A percentile compares a stretch with the other conserved stretches of the same genome.
phyloP scores from a whole-genome alignment of 805 yeast species.

The Candida loeiensis region DNA sequence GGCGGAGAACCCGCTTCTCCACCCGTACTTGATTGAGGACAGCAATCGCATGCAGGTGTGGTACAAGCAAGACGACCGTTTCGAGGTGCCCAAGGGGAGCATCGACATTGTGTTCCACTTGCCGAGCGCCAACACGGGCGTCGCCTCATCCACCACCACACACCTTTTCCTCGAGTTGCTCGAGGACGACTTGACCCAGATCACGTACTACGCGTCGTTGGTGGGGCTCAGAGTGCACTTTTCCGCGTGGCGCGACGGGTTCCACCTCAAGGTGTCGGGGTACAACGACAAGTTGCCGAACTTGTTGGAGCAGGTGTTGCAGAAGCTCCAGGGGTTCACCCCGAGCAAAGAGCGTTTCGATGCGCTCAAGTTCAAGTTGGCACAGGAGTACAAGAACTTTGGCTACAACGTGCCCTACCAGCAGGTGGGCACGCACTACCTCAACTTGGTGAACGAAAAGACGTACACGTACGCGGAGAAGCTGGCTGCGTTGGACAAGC shows the following conservation, averaged over 20 bases:
- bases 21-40: conserved; percentile 60
- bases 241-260: conserved; percentile 62
- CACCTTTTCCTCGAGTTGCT: conserved; percentile 65
- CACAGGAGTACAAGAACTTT: conserved; percentile 63
- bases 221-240: conserved; percentile 69
- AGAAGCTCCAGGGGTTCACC: conserved; percentile 47
- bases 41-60: conserved; percentile 59
- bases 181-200: conserved; percentile 70
- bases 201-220: conserved; percentile 77
- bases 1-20: conserved; percentile 35
- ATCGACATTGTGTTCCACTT: conserved; percentile 61
- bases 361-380: conserved; percentile 59
- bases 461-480: conserved; percentile 66
- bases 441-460: conserved; percentile 66
- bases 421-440: conserved; percentile 64
- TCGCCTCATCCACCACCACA: conserved; percentile 54
- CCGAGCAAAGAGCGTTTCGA: conserved; percentile 59
- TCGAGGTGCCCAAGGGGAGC: conserved; percentile 83
- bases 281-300: conserved; percentile 76
- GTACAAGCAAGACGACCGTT: conserved; percentile 87
- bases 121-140: conserved; percentile 61
- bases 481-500: conserved; percentile 40
- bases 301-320: conserved; percentile 58
- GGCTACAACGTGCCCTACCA: conserved; percentile 73
- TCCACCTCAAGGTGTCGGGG: conserved; percentile 67